Base-by-base conservation (phyloP, 2,329 filamentous ascomycete genomes). In the Fusarium sp. region DNA sequence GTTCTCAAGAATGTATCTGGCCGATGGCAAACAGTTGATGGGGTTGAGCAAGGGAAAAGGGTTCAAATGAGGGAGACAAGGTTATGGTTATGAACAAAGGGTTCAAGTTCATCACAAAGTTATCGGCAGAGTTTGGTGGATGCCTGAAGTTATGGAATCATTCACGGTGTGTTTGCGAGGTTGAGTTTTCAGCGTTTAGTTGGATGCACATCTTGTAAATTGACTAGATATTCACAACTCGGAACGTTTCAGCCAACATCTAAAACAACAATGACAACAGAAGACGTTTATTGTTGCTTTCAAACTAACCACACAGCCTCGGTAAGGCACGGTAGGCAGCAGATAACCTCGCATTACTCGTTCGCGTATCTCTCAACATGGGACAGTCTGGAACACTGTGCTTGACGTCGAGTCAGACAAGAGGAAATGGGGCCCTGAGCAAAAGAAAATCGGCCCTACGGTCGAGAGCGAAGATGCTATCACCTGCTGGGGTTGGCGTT, bases 341-440 rank as follows among this genome's bases (percentile, higher is more conserved):
- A 29, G 36, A 25, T 52, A 38, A 11, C 36, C 20, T 57, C 27
- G 18, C 47, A 36, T 45, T 47, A 40, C 52, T 60, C 22, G 25
- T 40, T 58, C 45, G 7, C 18, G 20, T 63, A 47, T 69, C 47
- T 33, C 57, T 27, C 22, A 20, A 52, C 40, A 61, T 35, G 14
- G 18, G 47, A 68, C 47, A 25, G 58, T 47, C n/a, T 54, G 57
- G 60, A 36, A 38, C 50, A 68, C 63, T 54, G 74, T 58, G 62
- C 52, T 36, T 64, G 20, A 35, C 29, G 42, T 35, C 7, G 54
- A 72, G 69, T 57, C 58, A 69, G 22, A 38, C 22, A 29, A 52
- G 35, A 57, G 7, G 16, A 63, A 60, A 57, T 14, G 35, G 66
- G 60, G 38, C 25, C 42, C 50, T 20, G 52, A 31, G 71, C 40